Evolutionary conservation across 352 stramenopile species (phyloP).

Genomic region (Phytopythium kandeliae): DNA sequence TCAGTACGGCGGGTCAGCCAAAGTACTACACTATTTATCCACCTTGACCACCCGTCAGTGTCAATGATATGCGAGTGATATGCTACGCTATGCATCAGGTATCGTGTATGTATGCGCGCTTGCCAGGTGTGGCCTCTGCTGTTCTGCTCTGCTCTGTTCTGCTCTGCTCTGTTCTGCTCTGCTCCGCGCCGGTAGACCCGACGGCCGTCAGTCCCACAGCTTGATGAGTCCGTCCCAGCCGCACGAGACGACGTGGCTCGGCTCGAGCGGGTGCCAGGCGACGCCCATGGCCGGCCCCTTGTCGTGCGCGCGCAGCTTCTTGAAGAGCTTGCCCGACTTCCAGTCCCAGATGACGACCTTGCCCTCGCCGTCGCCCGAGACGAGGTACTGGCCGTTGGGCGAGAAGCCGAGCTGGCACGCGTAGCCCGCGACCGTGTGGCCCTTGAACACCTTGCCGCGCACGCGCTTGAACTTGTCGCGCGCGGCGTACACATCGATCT

Average conservation of each 20-base stretch:
- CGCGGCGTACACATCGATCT: conserved; percentile 96
- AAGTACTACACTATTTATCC: no score
- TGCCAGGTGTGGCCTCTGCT: no score
- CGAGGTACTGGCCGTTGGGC: conserved; percentile 93
- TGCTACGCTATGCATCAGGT: no score
- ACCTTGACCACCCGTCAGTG: neutral
- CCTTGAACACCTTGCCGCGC: conserved; percentile 92
- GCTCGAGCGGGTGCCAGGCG: conserved; percentile 97
- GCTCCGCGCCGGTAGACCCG: no score
- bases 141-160: no score
- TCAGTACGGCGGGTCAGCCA: no score
- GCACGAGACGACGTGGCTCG: conserved; percentile 94
- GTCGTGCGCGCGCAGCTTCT: conserved; percentile 89
- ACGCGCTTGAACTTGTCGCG: conserved; percentile 94
- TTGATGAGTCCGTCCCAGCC: conserved; percentile 99
- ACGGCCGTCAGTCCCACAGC: conserved; percentile 95
- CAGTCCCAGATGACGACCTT: conserved; percentile 99
- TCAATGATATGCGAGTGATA: neutral
- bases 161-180: no score
- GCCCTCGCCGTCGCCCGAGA: conserved; percentile 95
- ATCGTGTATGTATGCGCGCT: no score
- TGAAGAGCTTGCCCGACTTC: conserved; percentile 92
- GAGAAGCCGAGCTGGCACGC: conserved; percentile 95
- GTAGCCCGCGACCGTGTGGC: conserved; percentile 94
- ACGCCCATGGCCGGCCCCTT: conserved; percentile 92